A percentile compares a stretch with the other conserved stretches of the same genome.
These are phyloP conservation scores for Conoideocrella luteorostrata DNA, from an alignment of 2,329 filamentous ascomycete species.

Conservation along the genomic window DNA sequence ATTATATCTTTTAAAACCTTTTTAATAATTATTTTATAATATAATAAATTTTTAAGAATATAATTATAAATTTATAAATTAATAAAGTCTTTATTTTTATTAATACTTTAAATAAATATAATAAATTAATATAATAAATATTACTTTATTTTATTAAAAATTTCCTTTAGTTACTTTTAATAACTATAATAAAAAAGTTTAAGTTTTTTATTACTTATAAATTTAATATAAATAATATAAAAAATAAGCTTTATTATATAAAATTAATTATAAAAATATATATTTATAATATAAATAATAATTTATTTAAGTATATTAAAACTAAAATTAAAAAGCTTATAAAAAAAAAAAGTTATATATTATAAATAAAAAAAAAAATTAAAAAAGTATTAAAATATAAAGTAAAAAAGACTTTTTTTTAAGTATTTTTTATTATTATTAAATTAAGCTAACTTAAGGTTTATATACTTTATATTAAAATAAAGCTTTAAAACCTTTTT, in stretches of 20 bases:
- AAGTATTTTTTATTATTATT: slow-evolving; percentile 6
- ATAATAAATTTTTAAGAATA: slow-evolving; percentile 6
- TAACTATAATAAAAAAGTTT: not conserved
- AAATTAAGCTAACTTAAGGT: not conserved
- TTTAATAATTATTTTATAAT: slow-evolving; percentile 8
- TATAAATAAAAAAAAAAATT: not conserved
- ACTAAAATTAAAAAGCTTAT: not conserved
- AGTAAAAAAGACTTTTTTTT: slow-evolving; percentile 6
- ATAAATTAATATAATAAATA: slow-evolving; percentile 1
- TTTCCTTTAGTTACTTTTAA: not conserved
- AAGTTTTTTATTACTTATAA: slow-evolving; percentile 9
- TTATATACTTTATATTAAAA: not conserved
- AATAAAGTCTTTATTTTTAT: slow-evolving; percentile 9
- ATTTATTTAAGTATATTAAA: slow-evolving; percentile 9
- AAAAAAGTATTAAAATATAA: not conserved
- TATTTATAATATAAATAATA: not conserved
- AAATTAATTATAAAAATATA: not conserved
- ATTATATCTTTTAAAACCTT: not conserved
- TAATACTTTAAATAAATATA: slow-evolving; percentile 10
- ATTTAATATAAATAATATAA: slow-evolving; percentile 5
- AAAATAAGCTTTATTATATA: not conserved
- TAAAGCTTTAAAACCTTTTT: slow-evolving; percentile 4
- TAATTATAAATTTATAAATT: slow-evolving; percentile 4
- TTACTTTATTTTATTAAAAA: slow-evolving; percentile 2
- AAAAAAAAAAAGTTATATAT: not conserved